These are phyloP conservation scores for Cladosporium sp. DNA, from an alignment of 2,329 filamentous ascomycete genomes.

Conservation along the genomic window DNA sequence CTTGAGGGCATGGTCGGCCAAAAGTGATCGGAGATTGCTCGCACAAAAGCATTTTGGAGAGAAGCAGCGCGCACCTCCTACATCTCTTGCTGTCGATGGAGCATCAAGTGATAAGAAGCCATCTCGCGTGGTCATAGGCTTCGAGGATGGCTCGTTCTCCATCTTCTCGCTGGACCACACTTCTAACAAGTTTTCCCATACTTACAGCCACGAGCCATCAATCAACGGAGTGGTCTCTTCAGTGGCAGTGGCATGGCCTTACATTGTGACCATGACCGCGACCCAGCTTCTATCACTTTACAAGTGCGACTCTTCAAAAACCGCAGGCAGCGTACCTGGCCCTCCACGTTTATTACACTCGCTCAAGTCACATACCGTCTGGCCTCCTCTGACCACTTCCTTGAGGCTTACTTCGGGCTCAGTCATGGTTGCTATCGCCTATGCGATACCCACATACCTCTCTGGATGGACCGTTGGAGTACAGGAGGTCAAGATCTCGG, in stretches of 20 bases:
- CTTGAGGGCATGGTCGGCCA: slow-evolving; percentile 77
- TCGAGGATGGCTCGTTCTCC: slow-evolving; percentile 69
- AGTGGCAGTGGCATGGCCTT: slow-evolving; percentile 72
- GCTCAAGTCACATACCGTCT: slow-evolving; percentile 76
- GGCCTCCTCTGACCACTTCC: slow-evolving; percentile 78
- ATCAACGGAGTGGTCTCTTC: slow-evolving; percentile 66
- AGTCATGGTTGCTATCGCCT: slow-evolving; percentile 82
- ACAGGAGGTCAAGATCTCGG: slow-evolving; percentile 77
- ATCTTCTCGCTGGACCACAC: slow-evolving; percentile 64
- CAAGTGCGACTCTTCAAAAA: slow-evolving; percentile 50
- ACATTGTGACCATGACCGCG: slow-evolving; percentile 75
- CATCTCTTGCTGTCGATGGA: slow-evolving; percentile 65
- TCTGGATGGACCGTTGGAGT: slow-evolving; percentile 87
- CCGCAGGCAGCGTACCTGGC: slow-evolving; percentile 27
- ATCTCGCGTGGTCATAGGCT: slow-evolving; percentile 63
- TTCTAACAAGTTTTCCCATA: slow-evolving; percentile 47
- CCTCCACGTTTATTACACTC: slow-evolving; percentile 69
- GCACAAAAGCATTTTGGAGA: slow-evolving; percentile 46
- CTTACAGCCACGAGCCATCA: slow-evolving; percentile 64
- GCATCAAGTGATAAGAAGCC: slow-evolving; percentile 34
- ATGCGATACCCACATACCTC: slow-evolving; percentile 74
- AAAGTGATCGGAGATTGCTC: slow-evolving; percentile 59
- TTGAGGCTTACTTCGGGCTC: slow-evolving; percentile 67
- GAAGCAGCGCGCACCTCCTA: slow-evolving; percentile 48
- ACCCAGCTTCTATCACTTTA: slow-evolving; percentile 77